These are phyloP conservation scores for Cercophora newfieldiana DNA, from an alignment of 495 filamentous ascomycete genomes.

Conservation along the genomic window DNA sequence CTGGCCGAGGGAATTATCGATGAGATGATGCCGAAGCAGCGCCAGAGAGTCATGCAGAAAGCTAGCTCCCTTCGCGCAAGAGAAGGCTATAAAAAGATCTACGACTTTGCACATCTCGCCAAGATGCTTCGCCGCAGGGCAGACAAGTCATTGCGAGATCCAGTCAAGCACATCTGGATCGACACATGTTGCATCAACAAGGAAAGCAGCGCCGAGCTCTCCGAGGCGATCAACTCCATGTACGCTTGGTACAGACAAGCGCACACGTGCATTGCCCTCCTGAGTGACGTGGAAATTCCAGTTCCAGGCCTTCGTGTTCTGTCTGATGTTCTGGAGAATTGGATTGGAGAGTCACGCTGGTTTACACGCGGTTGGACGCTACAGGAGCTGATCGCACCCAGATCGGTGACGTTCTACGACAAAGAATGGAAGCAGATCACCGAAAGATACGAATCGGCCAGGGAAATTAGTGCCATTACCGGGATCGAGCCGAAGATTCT, in stretches of 20 bases:
- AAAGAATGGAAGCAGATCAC: neutral
- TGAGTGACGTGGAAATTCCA: neutral
- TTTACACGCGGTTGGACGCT: neutral
- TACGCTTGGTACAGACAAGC: neutral
- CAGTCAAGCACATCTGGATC: neutral
- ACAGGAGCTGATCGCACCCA: neutral
- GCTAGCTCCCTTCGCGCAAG: neutral
- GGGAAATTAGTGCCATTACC: neutral
- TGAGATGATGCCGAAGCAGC: neutral
- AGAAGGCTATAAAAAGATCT: neutral
- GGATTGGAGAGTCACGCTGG: neutral
- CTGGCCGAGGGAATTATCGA: conserved; percentile 5
- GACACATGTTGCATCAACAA: conserved; percentile 5
- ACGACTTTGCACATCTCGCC: neutral
- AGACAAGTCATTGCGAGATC: neutral
- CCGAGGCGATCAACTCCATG: conserved; percentile 6
- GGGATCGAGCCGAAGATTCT: neutral
- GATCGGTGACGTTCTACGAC: neutral
- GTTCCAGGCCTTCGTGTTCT: no score
- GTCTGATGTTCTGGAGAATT: neutral
- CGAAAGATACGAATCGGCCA: neutral
- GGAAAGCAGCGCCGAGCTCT: conserved; percentile 3
- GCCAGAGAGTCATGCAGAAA: conserved; percentile 1
- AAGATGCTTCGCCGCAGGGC: neutral
- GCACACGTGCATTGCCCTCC: neutral